Base-by-base conservation (phyloP, 2,329 filamentous ascomycete genomes). In the Aspergillus uvarum region DNA sequence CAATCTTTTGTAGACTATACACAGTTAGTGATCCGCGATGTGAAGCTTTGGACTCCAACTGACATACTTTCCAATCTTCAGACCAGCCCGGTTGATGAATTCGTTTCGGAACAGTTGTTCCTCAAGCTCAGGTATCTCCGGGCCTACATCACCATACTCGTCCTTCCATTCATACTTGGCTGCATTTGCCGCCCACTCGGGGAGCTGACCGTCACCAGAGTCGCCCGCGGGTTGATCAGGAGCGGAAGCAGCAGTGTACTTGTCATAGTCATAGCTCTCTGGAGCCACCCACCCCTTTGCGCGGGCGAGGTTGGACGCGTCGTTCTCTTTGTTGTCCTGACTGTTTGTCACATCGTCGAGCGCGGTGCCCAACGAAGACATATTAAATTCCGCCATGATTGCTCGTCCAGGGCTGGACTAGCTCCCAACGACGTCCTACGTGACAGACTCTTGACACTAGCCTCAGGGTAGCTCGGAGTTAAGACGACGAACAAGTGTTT, bases 71-170 rank as follows among this genome's bases (percentile, higher is more conserved):
- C 83, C 79, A 68, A 92, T 89, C 21, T 88, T 83, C 38, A 87
- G 79, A 3, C 90, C 90, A 56, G 73, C 78, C 65, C 79, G 78
- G 60, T 77, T 77, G 54, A 81, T 76, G 79, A 76, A 75, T 50
- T 84, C 80, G 5, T 79, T 77, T 0, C 84, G 81, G 58, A 96
- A 99, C 6, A 99, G 85, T 67, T 89, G 80, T 7, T 83, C 67
- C 79, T 98, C 94, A 0, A 99, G 84, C 51, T 86, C 84, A 0
- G 83, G 79, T 56, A 88, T 84, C 53, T 80, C 81, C 0, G 92
- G 92, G 6, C 89, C 94, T 56, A 99, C 81, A 47, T 98, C 94
- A 2, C 94, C 95, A 66, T 84, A 90, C 2, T 96, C 91, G 11
- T 92, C 92, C 19, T 87, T 83, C 89, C 90, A 98, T 70, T 93